These are phyloP conservation scores for Pestalotiopsis sp. DNA, from an alignment of 2,329 filamentous ascomycete species.

Conservation along the genomic window DNA sequence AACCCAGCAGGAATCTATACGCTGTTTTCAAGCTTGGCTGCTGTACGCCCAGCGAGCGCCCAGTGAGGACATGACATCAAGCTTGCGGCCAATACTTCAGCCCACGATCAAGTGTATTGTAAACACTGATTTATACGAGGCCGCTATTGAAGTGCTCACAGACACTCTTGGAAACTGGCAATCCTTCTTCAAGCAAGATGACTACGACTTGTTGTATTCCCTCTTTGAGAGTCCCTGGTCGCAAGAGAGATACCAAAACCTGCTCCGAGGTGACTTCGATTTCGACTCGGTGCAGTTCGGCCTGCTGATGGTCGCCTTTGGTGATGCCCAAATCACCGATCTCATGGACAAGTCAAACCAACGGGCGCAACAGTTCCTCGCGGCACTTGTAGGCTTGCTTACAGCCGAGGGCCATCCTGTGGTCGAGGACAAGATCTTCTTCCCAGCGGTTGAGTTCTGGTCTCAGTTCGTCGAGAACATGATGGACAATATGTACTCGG, in stretches of 20 bases:
- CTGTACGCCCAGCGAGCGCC: constrained; percentile 69
- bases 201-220: constrained; percentile 59
- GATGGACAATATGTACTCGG: constrained; percentile 58
- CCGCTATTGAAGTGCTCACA: constrained; percentile 63
- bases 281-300: constrained; percentile 68
- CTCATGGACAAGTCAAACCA: constrained; percentile 55
- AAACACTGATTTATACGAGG: constrained; percentile 58
- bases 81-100: constrained; percentile 61
- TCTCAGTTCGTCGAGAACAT: constrained; percentile 72
- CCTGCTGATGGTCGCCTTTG: constrained; percentile 68
- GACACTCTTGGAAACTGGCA: constrained; percentile 68
- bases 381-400: constrained; percentile 65
- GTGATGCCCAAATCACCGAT: constrained; percentile 63
- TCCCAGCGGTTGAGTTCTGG: constrained; percentile 80
- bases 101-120: constrained; percentile 63
- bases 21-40: constrained; percentile 71
- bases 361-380: constrained; percentile 55
- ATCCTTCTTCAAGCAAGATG: constrained; percentile 59
- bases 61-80: constrained; percentile 56
- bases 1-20: constrained; percentile 55
- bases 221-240: constrained; percentile 65
- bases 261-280: constrained; percentile 62
- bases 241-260: constrained; percentile 52
- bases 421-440: constrained; percentile 74
- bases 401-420: constrained; percentile 67